These are phyloP conservation scores for Fusarium mundagurra DNA, from an alignment of 2,329 filamentous ascomycete genomes.

Conservation along the genomic window DNA sequence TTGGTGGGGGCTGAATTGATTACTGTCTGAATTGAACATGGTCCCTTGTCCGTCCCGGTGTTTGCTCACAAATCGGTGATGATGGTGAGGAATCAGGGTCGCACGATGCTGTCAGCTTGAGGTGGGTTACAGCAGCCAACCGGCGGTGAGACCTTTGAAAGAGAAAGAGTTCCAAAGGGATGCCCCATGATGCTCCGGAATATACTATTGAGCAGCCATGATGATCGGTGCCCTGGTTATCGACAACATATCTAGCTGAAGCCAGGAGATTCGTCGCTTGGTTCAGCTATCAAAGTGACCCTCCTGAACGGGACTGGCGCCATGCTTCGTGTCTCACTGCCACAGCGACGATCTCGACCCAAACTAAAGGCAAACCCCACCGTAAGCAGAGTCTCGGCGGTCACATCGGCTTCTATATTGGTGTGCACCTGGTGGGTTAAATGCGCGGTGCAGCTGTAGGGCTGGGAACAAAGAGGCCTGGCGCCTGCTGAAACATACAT, in stretches of 20 bases:
- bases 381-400: not conserved
- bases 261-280: not conserved
- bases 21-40: not conserved
- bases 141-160: slow-evolving; percentile 8
- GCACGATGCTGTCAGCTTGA: not conserved
- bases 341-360: not conserved
- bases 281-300: slow-evolving; percentile 3
- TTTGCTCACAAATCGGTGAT: not conserved
- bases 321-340: not conserved
- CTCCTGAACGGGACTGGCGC: slow-evolving; percentile 16
- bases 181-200: not conserved
- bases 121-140: not conserved
- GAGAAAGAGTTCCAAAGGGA: not conserved
- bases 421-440: not conserved
- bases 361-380: not conserved
- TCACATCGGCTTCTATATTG: not conserved
- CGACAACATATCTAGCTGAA: not conserved
- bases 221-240: not conserved
- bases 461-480: slow-evolving; percentile 2
- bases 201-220: not conserved
- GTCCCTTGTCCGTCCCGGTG: slow-evolving; percentile 2
- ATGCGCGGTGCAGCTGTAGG: slow-evolving; percentile 15
- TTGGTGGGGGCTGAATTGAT: slow-evolving; percentile 25
- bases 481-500: slow-evolving; percentile 29
- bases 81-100: not conserved